Evolutionary conservation across 2,329 filamentous ascomycete species (phyloP).

Genomic region (Aspergillus sojae): DNA sequence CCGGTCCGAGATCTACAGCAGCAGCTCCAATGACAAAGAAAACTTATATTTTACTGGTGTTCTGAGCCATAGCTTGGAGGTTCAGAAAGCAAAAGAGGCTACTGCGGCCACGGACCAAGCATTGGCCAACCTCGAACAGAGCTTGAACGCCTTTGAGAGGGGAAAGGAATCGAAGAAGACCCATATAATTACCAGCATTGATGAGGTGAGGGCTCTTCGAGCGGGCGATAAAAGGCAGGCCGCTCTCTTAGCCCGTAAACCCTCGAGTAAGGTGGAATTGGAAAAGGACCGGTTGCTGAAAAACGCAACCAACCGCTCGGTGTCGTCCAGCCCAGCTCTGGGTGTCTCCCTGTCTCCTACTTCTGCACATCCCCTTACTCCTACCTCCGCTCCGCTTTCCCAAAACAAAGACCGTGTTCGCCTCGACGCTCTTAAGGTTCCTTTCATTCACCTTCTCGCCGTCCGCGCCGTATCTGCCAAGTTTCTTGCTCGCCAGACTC

Average conservation of each 20-base stretch:
- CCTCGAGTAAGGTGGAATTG: constrained; percentile 41
- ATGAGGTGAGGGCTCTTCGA: constrained; percentile 40
- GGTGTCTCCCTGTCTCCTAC: constrained; percentile 40
- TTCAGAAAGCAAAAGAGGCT: constrained; percentile 57
- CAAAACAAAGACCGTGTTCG: constrained; percentile 42
- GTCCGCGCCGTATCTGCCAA: constrained; percentile 52
- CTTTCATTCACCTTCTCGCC: constrained; percentile 58
- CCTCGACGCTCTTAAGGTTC: constrained; percentile 48
- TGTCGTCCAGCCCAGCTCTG: constrained; percentile 46
- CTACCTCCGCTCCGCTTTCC: constrained; percentile 46
- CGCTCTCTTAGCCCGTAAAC: constrained; percentile 31
- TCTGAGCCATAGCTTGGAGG: constrained; percentile 59
- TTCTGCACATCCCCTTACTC: constrained; percentile 40
- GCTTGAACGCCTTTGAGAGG: constrained; percentile 60
- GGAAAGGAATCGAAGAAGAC: constrained; percentile 63
- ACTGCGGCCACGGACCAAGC: constrained; percentile 62
- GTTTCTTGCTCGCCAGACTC: constrained; percentile 50
- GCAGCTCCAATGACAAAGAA: constrained; percentile 44
- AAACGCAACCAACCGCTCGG: constrained; percentile 40
- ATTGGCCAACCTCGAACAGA: constrained; percentile 61
- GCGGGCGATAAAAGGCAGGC: constrained; percentile 37
- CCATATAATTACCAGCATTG: constrained; percentile 40
- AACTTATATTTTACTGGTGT: constrained; percentile 59
- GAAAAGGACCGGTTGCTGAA: constrained; percentile 48
- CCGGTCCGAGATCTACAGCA: constrained; percentile 61